Base-by-base conservation (phyloP, 768 basidiomycete species). In the Amanita inopinata region DNA sequence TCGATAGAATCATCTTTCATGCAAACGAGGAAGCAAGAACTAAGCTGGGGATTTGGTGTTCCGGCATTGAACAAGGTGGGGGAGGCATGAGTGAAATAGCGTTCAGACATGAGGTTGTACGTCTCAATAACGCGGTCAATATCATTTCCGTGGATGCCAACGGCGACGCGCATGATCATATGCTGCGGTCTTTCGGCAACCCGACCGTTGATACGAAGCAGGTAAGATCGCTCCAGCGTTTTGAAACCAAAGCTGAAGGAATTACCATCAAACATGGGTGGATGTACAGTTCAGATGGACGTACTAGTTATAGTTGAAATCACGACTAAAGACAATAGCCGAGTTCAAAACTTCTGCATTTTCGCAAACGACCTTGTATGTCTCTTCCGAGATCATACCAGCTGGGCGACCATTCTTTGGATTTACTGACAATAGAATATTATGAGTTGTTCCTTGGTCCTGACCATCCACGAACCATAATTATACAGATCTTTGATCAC, bases 1-100 rank as follows among this genome's bases (percentile, higher is more conserved):
- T 99, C 96, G 46, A 98, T 98, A 3, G 90, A 94, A 61, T 98
- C 96, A 14, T 97, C 92, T 63, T 92, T 91, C 96, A 98, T 98
- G 57, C 82, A 83, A 36, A 99, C 83, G 44, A 99, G 78, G 78
- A 98, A 99, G 67, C 96, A 98, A 2, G 91, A 94, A 48, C 86
- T 80, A 54, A 98, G 74, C 58, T 98, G 96, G n/a, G 91, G 78
- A 57, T 88, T 70, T 17, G 93, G 94, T 5, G 93, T 97, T 23
- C 96, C 94, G 33, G 94, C 92, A 58, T 97, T 97, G 79, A 99
- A 99, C 14, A 98, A 76, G 0, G 91, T 98, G 5, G 96, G 96
- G 0, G 91, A 94, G 1, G 93, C 94, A 57, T 98, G 96, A 0
- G 93, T 99, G 65, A 98, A 99, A 71, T 89, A 96, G 14, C 92